Percentiles rank a stretch among this genome's conserved stretches.
These are phyloP conservation scores for Corylus americana DNA, from an alignment of 306 rosid genomes.

Conservation along the genomic window DNA sequence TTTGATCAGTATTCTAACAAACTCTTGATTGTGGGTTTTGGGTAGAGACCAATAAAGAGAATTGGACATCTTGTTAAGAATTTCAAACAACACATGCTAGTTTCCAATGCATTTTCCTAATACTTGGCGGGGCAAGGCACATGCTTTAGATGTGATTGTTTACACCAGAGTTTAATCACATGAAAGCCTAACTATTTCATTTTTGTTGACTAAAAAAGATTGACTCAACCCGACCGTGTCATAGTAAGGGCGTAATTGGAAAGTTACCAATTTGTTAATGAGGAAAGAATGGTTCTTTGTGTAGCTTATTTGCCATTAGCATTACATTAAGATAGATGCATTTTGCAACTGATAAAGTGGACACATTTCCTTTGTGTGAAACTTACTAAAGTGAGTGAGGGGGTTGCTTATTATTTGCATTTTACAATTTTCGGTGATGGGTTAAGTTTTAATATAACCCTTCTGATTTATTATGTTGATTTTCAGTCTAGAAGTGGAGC, in stretches of 20 bases:
- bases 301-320: neutral
- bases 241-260: neutral
- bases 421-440: neutral
- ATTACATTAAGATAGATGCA: neutral
- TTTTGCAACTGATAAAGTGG: neutral
- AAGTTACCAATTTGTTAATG: neutral
- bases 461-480: constrained; percentile 3
- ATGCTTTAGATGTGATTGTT: neutral
- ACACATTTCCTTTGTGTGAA: neutral
- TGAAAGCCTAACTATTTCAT: neutral
- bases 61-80: neutral
- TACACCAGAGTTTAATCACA: neutral
- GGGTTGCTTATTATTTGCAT: neutral
- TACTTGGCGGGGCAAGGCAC: neutral
- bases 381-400: neutral
- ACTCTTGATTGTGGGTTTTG: neutral
- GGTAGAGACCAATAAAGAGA: neutral
- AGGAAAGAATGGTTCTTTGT: neutral
- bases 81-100: neutral
- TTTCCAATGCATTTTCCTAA: neutral
- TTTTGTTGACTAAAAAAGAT: neutral
- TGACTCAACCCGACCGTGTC: too few relatives aligned
- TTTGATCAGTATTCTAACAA: too few relatives aligned
- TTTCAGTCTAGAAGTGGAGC: constrained; percentile 57
- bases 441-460: neutral